Conservation (phyloP, 441 rosid species). For the Syzygium malaccense region DNA sequence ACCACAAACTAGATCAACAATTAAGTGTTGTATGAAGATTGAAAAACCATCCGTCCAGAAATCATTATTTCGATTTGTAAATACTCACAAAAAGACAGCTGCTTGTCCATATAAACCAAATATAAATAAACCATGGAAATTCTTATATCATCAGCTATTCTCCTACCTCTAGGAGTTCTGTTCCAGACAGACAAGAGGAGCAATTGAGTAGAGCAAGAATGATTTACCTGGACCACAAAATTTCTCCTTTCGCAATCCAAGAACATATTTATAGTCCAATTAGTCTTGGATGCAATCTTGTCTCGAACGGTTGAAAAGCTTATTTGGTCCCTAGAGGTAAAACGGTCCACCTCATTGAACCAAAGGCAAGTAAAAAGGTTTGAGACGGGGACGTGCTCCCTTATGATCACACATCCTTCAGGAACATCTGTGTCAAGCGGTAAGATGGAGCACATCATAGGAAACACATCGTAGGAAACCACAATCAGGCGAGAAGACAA, state of each 20-base stretch:
- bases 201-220: neutral
- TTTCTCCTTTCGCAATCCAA: slow-evolving; percentile 95
- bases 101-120: neutral
- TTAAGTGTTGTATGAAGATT: neutral
- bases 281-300: slow-evolving; percentile 61
- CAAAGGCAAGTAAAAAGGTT: slow-evolving; percentile 94
- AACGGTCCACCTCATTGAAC: slow-evolving; percentile 94
- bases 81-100: neutral
- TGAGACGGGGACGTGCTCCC: slow-evolving; percentile 91
- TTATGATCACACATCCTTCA: slow-evolving; percentile 94
- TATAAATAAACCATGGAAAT: neutral
- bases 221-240: slow-evolving; percentile 88
- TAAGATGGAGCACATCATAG: slow-evolving; percentile 8
- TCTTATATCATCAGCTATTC: neutral
- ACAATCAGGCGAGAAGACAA: neutral
- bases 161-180: neutral
- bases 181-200: neutral
- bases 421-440: slow-evolving; percentile 68
- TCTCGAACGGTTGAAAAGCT: slow-evolving; percentile 91
- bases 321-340: slow-evolving; percentile 93
- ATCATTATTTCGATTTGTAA: neutral
- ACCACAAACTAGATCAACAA: neutral
- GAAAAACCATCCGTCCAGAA: neutral
- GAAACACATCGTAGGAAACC: neutral
- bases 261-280: slow-evolving; percentile 92